These are phyloP conservation scores for Exophiala bonariae DNA, from an alignment of 2,329 filamentous ascomycete species.

Conservation along the genomic window DNA sequence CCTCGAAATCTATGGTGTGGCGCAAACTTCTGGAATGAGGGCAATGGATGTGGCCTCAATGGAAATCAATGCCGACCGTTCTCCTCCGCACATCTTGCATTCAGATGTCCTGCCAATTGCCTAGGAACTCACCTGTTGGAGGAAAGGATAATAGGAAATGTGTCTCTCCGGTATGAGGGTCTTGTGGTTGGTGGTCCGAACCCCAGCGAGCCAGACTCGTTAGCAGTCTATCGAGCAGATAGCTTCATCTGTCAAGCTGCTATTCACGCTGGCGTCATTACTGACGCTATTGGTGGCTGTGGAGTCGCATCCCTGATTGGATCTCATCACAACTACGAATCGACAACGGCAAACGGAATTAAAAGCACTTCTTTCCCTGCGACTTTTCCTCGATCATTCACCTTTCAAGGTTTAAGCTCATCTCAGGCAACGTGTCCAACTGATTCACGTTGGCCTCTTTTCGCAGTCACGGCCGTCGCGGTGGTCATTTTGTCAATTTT, in stretches of 20 bases:
- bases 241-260: conserved; percentile 85
- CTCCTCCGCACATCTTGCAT: conserved; percentile 51
- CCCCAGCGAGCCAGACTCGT: conserved; percentile 36
- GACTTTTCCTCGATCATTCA: conserved; percentile 84
- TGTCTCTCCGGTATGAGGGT: conserved; percentile 51
- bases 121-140: conserved; percentile 47
- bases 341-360: conserved; percentile 71
- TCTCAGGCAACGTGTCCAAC: conserved; percentile 62
- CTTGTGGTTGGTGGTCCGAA: conserved; percentile 54
- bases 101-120: conserved; percentile 59
- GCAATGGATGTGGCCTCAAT: conserved; percentile 54
- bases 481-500: conserved; percentile 77
- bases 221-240: conserved; percentile 78
- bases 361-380: conserved; percentile 77
- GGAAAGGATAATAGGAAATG: conserved; percentile 52
- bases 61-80: conserved; percentile 59
- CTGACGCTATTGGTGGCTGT: conserved; percentile 72
- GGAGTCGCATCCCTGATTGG: conserved; percentile 77
- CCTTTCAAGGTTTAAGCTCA: conserved; percentile 62
- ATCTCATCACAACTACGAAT: conserved; percentile 61
- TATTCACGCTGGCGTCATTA: conserved; percentile 78
- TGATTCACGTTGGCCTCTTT: conserved; percentile 80
- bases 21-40: conserved; percentile 45
- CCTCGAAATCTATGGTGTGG: conserved; percentile 47
- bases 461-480: conserved; percentile 79